These are phyloP conservation scores for Datisca glomerata DNA, from an alignment of 306 rosid genomes.

Conservation along the genomic window DNA sequence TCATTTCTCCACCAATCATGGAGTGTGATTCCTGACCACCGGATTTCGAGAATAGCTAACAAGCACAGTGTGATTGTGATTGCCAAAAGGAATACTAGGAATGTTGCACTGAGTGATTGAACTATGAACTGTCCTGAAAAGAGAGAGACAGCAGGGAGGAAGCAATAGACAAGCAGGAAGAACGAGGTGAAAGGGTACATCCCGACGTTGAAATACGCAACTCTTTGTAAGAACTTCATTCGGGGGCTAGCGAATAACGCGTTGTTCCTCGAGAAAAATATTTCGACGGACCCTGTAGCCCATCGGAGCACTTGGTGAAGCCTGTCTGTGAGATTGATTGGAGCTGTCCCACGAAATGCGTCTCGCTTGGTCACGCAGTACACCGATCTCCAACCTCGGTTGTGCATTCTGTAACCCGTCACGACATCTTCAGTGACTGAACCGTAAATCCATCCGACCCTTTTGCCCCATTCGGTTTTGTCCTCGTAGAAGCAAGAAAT, in stretches of 20 bases:
- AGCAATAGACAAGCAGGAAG: constrained; percentile 68
- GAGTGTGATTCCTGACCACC: constrained; percentile 73
- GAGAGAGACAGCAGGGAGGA: constrained; percentile 65
- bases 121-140: constrained; percentile 80
- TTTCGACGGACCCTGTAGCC: constrained; percentile 88
- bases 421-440: constrained; percentile 91
- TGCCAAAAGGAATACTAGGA: constrained; percentile 49
- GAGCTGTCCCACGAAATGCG: constrained; percentile 78
- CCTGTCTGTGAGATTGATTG: constrained; percentile 70
- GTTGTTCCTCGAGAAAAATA: constrained; percentile 73
- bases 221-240: constrained; percentile 72
- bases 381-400: constrained; percentile 82
- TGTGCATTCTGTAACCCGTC: constrained; percentile 83
- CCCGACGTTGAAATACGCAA: constrained; percentile 82
- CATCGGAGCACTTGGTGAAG: constrained; percentile 82
- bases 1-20: constrained; percentile 93
- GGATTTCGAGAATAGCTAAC: constrained; percentile 69
- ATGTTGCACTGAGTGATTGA: constrained; percentile 46
- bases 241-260: constrained; percentile 60
- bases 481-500: constrained; percentile 82
- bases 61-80: constrained; percentile 65
- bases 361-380: constrained; percentile 77
- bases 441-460: constrained; percentile 94
- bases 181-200: constrained; percentile 88
- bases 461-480: constrained; percentile 78